Base-by-base conservation (phyloP, 2,329 filamentous ascomycete species). In the Neurospora sp. region DNA sequence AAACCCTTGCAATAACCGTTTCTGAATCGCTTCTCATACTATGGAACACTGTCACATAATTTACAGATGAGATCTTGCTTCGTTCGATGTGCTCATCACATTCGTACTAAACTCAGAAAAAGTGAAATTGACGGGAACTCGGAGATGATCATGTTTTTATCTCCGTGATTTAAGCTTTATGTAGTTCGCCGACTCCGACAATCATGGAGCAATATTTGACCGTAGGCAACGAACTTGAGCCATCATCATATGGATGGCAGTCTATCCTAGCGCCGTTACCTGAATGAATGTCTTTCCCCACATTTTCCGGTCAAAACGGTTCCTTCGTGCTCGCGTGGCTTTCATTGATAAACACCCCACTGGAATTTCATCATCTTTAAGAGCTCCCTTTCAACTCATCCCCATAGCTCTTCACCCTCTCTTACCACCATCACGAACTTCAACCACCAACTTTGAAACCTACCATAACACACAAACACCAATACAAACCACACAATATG, bases 401-500 rank as follows among this genome's bases (percentile, higher is more conserved):
- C 12, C 52, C 3, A 3, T 28, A 33, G 23, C 15, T 33, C 52
- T 33, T 62, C 23, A 52, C n/a, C 8, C 12, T 52, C 43, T 52
- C 43, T 46, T 6, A 28, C 43, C 43, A 28, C 43, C 19, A 52
- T 3, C 12, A 62, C 6, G 4, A 62, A 33, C 19, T 4, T 17
- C 23, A 15, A 17, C 3, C 23, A 17, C 23, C 52, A 62, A 0
- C 52, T 62, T 17, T 11, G 17, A 33, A 33, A 17, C 12, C 28
- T 33, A 17, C 23, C 15, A 66, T 66, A 38, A 37, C n/a, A 66
- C 15, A 37, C 12, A 66, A 8, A 39, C 23, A 36, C 33, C 33
- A 36, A 8, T 36, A 36, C 6, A 66, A 66, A 66, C 66, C 41
- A 39, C 19, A 40, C 70, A 67, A 38, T 43, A 72, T 71, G 71